Evolutionary conservation across 495 filamentous ascomycete species (phyloP), one percentile per base, ranked within the genome.

Genomic region (Articulospora tetracladia): DNA sequence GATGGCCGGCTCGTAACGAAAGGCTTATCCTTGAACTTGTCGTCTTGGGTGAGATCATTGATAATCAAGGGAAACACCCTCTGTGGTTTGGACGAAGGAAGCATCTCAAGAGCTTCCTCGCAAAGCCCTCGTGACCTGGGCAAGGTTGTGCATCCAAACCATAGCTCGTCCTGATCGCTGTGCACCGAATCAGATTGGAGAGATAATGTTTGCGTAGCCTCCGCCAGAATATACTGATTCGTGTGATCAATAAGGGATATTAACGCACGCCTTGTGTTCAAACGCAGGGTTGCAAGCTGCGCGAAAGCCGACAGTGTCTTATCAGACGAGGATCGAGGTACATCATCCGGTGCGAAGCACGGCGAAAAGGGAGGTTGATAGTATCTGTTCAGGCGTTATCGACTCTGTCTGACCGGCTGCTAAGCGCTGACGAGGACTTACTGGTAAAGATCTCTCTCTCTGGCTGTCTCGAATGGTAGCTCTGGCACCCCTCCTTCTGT

Each of bases 171-270:
- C 27, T 57, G 41, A 4, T 57, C n/a, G 20, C 11, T 27, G 8
- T 24, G 20, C 15, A 19, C 48, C n/a, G 53, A 44, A 53, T 62
- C 60, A 6, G 15, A 17, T 13, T 41, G 46, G 8, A 83, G 66
- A 0, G 80, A 81, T 0, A 85, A 57, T 0, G 80, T 79, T n/a
- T 70, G 73, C 1, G 84, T 84, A 1, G 84, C 82, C 64, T 89
- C 86, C 30, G 86, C 85, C 17, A 88, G 74, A 39, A 88, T 75
- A 58, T 86, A 82, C 65, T 85, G 79, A 24, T 79, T 75, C 3
- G 80, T 74, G 23, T 77, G 74, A 61, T 84, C 85, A 55, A 86
- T 82, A 23, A 90, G 76, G 46, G 83, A 85, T 13, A 88, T 75
- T 57, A 86, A 74, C 24, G 73, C 76, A 13, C 85, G 80, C 41